These are phyloP conservation scores for Crataegus laevigata DNA, from an alignment of 306 rosid genomes.

Conservation along the genomic window DNA sequence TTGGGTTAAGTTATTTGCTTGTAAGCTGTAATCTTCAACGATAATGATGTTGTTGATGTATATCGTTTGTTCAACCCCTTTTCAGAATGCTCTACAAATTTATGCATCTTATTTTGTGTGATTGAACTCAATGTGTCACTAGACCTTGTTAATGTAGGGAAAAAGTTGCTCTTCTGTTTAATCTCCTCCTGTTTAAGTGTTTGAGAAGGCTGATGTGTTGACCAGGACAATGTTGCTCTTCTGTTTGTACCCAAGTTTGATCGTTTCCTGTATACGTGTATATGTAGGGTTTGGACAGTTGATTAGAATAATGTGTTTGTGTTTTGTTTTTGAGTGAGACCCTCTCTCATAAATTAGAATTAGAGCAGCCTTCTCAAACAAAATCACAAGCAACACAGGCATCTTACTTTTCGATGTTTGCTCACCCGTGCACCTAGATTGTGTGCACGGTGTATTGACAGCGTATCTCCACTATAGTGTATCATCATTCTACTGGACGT, in stretches of 20 bases:
- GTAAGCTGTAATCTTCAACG: background rate
- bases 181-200: too few species aligned
- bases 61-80: background rate
- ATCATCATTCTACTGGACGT: too few species aligned
- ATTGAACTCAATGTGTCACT: background rate
- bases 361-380: too few species aligned
- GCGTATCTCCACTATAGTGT: too few species aligned
- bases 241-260: background rate
- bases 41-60: conserved; percentile 2
- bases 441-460: too few species aligned
- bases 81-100: background rate
- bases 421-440: too few species aligned
- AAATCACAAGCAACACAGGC: too few species aligned
- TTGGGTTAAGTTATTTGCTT: conserved; percentile 1
- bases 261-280: background rate
- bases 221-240: background rate
- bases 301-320: too few species aligned
- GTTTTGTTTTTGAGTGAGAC: too few species aligned
- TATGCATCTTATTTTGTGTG: background rate
- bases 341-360: too few species aligned
- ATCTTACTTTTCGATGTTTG: too few species aligned
- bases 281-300: too few species aligned
- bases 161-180: background rate
- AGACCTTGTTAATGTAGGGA: background rate
- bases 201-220: background rate